A percentile compares a stretch with the other conserved stretches of the same genome.
phyloP scores from a whole-genome alignment of 176 grass and related monocot genomes.

The Oryza glaberrima region DNA sequence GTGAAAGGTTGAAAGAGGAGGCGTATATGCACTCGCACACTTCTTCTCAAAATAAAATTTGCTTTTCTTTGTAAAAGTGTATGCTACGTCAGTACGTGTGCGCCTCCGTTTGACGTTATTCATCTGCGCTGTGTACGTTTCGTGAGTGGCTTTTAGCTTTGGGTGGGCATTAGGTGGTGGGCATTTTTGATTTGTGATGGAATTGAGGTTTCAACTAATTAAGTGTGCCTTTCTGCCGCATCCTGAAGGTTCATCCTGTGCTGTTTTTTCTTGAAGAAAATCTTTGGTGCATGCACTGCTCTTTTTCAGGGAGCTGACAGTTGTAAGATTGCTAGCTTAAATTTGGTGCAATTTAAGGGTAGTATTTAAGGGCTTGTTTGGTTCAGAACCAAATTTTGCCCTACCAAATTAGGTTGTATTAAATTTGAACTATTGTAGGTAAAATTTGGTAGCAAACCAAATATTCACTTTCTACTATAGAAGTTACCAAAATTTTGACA shows the following conservation, averaged over 20 bases:
- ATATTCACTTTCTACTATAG: too few relatives aligned
- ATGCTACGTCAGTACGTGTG: not conserved
- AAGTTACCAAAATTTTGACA: too few relatives aligned
- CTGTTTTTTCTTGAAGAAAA: conserved; percentile 25
- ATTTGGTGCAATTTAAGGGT: not conserved
- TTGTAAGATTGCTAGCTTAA: not conserved
- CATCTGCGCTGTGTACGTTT: not conserved
- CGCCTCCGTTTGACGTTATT: not conserved
- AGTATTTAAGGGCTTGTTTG: too few relatives aligned
- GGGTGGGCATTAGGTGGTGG: conserved; percentile 56
- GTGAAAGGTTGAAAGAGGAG: not conserved
- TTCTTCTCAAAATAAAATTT: not conserved
- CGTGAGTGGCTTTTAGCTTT: not conserved
- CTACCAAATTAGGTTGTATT: too few relatives aligned
- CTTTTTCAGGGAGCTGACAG: not conserved
- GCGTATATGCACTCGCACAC: not conserved
- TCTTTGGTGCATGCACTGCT: not conserved
- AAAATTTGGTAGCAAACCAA: too few relatives aligned
- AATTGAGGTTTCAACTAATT: conserved; percentile 63
- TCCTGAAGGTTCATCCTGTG: not conserved
- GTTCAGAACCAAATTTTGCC: too few relatives aligned
- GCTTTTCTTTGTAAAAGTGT: not conserved
- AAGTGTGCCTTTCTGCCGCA: not conserved
- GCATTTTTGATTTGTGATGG: conserved; percentile 15
- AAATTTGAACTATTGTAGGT: too few relatives aligned